Evolutionary conservation across 2,329 filamentous ascomycete species (phyloP), one percentile per base, ranked within the genome.

Genomic region (Alternaria brassicae): DNA sequence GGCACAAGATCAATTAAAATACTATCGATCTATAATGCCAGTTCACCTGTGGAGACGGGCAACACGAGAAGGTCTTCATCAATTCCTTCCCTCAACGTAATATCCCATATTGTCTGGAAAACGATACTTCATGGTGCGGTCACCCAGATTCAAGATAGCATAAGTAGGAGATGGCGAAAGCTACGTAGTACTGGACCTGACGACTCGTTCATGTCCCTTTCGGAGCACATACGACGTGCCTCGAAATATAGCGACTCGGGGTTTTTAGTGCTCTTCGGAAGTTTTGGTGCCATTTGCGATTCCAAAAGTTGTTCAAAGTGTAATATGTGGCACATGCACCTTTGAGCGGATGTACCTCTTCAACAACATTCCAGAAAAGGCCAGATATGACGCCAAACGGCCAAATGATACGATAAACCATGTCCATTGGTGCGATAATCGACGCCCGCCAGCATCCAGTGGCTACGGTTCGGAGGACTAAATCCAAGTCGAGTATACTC

Each of bases 241-340:
- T 49, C 28, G 45, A 19, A 1, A 49, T n/a, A 36, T 36, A 37
- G 30, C 45, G 45, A 13, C 30, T 49, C 19, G 45, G 45, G 2
- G 19, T 37, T 17, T 49, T 19, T 5, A 49, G 30, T 37, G 45
- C 45, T 49, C 45, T 49, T 3, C 45, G 45, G 2, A 49, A 37
- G n/a, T 49, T 49, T 36, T 49, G 45, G 45, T 49, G 45, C 45
- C 45, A 49, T 25, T 17, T 49, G 3, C 30, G 21, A 32, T 49
- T 49, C 45, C 45, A 49, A 17, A 49, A 49, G 13, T 36, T 37
- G 45, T 49, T 49, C 19, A 49, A 13, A 37, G 30, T 49, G 30
- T 49, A 49, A 30, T 7, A 49, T 25, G 13, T 25, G 19, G 12
- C 45, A 30, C 45, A 37, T 49, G 12, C 10, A 12, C 45, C 30